Conservation (phyloP, 192 early-diverging fungal species). For the Diversispora eburnea region DNA sequence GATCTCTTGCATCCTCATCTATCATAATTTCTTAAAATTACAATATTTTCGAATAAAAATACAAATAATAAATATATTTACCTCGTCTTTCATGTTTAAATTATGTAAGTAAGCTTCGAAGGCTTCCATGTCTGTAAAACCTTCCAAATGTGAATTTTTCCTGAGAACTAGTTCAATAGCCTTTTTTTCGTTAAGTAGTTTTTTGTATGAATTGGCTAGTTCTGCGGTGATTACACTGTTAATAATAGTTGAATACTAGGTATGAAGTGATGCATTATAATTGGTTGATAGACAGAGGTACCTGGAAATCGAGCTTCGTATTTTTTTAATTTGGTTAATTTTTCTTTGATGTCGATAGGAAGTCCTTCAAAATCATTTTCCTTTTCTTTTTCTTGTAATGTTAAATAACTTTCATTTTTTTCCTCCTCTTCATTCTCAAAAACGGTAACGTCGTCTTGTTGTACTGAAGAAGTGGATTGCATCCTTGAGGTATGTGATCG, state of each 20-base stretch:
- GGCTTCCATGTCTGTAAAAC: conserved; percentile 36
- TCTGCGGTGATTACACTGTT: conserved; percentile 23
- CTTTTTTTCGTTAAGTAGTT: conserved; percentile 38
- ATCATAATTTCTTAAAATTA: not conserved
- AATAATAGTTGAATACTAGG: too few relatives aligned
- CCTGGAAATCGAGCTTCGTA: conserved; percentile 43
- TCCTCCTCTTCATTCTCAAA: not conserved
- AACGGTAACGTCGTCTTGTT: not conserved
- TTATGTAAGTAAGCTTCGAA: conserved; percentile 40
- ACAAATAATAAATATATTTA: conserved; percentile 8
- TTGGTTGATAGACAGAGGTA: not conserved
- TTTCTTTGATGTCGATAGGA: conserved; percentile 33
- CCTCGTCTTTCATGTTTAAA: conserved; percentile 38
- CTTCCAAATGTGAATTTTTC: conserved; percentile 37
- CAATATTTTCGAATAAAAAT: not conserved
- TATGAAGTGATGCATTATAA: too few relatives aligned
- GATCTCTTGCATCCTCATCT: conserved; percentile 45
- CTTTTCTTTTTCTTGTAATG: not conserved
- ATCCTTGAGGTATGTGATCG: not conserved
- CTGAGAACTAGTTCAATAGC: conserved; percentile 37
- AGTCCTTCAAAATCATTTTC: not conserved
- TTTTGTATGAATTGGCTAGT: conserved; percentile 37
- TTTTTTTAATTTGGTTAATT: conserved; percentile 35
- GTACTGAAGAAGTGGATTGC: not conserved
- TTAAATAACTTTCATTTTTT: not conserved